Conservation (phyloP, 1,139 yeast genomes). For the Pichia cactophila region DNA sequence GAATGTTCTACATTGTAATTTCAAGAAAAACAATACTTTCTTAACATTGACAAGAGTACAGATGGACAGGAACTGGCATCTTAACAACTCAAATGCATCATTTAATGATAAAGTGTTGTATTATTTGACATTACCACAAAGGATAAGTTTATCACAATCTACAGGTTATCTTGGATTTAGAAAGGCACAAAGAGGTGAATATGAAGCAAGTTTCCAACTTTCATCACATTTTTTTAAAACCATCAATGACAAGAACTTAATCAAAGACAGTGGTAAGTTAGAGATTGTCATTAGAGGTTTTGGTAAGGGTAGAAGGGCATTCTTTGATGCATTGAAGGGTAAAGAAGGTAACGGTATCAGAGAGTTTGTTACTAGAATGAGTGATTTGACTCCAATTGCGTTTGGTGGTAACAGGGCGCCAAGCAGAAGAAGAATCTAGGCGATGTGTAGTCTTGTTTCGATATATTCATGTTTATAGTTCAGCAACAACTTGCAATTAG, state of each 20-base stretch:
- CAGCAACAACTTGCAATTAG: background rate
- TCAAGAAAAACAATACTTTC: conserved; percentile 77
- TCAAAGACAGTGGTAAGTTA: conserved; percentile 34
- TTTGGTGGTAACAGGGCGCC: conserved; percentile 92
- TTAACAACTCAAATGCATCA: conserved; percentile 47
- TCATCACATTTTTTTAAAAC: conserved; percentile 63
- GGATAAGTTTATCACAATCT: conserved; percentile 55
- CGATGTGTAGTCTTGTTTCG: background rate
- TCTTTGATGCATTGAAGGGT: conserved; percentile 76
- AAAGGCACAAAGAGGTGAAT: conserved; percentile 78
- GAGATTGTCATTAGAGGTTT: conserved; percentile 75
- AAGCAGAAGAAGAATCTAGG: conserved; percentile 67
- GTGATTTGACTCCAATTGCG: conserved; percentile 74
- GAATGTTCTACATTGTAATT: conserved; percentile 69
- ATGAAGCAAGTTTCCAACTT: conserved; percentile 92
- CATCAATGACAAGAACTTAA: conserved; percentile 32
- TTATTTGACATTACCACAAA: conserved; percentile 74
- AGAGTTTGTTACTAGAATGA: conserved; percentile 55
- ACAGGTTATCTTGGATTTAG: conserved; percentile 74
- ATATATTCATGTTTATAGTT: background rate
- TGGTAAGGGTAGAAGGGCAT: conserved; percentile 88
- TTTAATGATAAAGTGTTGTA: conserved; percentile 75
- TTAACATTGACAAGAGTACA: conserved; percentile 67
- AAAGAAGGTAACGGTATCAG: conserved; percentile 75
- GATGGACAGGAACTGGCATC: conserved; percentile 54